Evolutionary conservation across 768 basidiomycete species (phyloP).

Genomic region (Tephrocybe sp.): DNA sequence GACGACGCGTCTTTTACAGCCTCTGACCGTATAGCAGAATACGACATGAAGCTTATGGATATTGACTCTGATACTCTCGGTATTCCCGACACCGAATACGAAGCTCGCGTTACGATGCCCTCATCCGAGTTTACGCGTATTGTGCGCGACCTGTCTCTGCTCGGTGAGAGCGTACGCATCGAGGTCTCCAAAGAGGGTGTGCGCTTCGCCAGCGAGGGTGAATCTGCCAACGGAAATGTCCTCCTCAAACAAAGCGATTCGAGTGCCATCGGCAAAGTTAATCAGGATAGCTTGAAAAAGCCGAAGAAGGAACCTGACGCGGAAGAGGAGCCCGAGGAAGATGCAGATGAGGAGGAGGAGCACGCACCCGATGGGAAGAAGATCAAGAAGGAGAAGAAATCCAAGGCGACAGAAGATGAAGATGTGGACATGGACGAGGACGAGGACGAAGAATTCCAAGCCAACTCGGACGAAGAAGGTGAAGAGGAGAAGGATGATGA

Average conservation of each 20-base stretch:
- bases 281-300: constrained; percentile 29
- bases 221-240: constrained; percentile 88
- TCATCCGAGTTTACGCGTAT: constrained; percentile 88
- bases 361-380: constrained; percentile 49
- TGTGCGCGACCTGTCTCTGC: constrained; percentile 82
- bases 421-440: constrained; percentile 49
- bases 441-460: constrained; percentile 46
- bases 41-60: constrained; percentile 99
- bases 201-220: constrained; percentile 88
- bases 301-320: constrained; percentile 41
- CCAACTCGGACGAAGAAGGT: constrained; percentile 52
- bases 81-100: constrained; percentile 97
- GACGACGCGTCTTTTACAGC: constrained; percentile 40
- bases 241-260: constrained; percentile 74
- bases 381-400: constrained; percentile 41
- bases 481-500: constrained; percentile 55
- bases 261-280: constrained; percentile 41
- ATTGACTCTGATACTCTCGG: constrained; percentile 94
- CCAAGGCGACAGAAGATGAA: constrained; percentile 42
- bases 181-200: constrained; percentile 96
- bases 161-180: constrained; percentile 94
- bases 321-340: constrained; percentile 41
- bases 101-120: constrained; percentile 86
- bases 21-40: constrained; percentile 92
- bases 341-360: constrained; percentile 44